Evolutionary conservation across 1,139 yeast species (phyloP).

Genomic region (Saccharomycopsis hybrid): DNA sequence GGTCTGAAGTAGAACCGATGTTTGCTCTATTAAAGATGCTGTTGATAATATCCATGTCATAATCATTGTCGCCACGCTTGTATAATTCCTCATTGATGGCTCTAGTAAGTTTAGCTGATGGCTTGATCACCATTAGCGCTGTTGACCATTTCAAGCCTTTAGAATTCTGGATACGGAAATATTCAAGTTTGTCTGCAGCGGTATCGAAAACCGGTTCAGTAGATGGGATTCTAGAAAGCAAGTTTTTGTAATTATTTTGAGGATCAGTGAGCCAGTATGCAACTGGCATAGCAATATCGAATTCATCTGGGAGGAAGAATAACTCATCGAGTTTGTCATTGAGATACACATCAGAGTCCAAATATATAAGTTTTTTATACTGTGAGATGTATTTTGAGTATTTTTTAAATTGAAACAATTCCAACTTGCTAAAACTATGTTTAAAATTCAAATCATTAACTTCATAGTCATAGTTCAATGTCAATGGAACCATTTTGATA

Average conservation of each 20-base stretch:
- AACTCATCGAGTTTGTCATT: slow-evolving; percentile 38
- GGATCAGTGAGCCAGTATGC: slow-evolving; percentile 20
- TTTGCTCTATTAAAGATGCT: neutral
- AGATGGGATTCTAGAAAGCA: slow-evolving; percentile 11
- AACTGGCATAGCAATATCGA: slow-evolving; percentile 20
- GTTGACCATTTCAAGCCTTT: slow-evolving; percentile 18
- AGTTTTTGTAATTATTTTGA: slow-evolving; percentile 12
- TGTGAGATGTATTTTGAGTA: slow-evolving; percentile 6
- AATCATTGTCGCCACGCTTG: slow-evolving; percentile 9
- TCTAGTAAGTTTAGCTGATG: slow-evolving; percentile 5
- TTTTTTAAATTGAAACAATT: slow-evolving; percentile 11
- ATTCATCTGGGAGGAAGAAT: slow-evolving; percentile 36
- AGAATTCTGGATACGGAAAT: slow-evolving; percentile 13
- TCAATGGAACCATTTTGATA: slow-evolving; percentile 23
- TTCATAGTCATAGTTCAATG: neutral
- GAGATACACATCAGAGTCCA: slow-evolving; percentile 37
- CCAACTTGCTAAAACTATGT: slow-evolving; percentile 18
- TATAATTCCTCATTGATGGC: slow-evolving; percentile 5
- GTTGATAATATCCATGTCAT: slow-evolving; percentile 22
- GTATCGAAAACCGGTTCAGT: slow-evolving; percentile 5
- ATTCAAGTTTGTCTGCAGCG: neutral
- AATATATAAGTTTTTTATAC: slow-evolving; percentile 35
- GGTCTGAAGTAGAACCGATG: neutral
- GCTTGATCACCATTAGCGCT: slow-evolving; percentile 20
- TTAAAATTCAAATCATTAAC: slow-evolving; percentile 18